Evolutionary conservation across 169 alveolate species (phyloP), one percentile per base, ranked within the genome.

Genomic region (Plasmodium gonderi): DNA sequence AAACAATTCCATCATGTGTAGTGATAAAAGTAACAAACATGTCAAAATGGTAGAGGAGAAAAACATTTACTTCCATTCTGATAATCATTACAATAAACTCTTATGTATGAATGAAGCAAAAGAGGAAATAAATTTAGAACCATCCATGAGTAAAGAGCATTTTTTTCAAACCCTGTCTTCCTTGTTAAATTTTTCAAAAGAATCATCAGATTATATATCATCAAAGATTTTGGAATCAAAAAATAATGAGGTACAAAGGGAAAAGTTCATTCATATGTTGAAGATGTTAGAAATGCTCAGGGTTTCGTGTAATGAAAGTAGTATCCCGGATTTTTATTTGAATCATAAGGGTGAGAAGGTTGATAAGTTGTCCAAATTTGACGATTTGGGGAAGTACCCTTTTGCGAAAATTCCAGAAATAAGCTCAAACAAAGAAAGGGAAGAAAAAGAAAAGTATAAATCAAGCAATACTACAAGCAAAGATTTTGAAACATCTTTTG

Each of bases 351-450:
- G 72, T 26, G 72, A 14, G 5, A n/a, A 54, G 26, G 7, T 60
- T 3, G 31, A 8, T 8, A 17, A 47, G 20, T 26, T 85, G 7
- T 75, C 33, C 42, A 77, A 87, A n/a, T 38, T 90, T n/a, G 94
- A 90, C 45, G 74, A 78, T 11, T 65, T 78, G 17, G 90, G 74
- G 38, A 90, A 90, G 72, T 67, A 79, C 47, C 60, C 77, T 2
- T 33, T 74, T 40, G 42, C 64, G 38, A n/a, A 38, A 8, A 17
- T 42, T 38, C 0, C 36, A 36, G 80, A 77, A 6, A 20, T 29
- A 11, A 67, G 54, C 14, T 5, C 33, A 11, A 23, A 23, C 49
- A 45, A 3, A 1, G 47, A 64, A 9, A 54, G n/a, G 38, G 36
- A 77, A 44, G 74, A 67, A 42, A 44, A 44, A 42, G 36, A 44